Percentiles rank a stretch among this genome's conserved stretches.
These are phyloP conservation scores for Emergomyces africanus DNA, from an alignment of 2,329 filamentous ascomycete genomes.

Conservation along the genomic window DNA sequence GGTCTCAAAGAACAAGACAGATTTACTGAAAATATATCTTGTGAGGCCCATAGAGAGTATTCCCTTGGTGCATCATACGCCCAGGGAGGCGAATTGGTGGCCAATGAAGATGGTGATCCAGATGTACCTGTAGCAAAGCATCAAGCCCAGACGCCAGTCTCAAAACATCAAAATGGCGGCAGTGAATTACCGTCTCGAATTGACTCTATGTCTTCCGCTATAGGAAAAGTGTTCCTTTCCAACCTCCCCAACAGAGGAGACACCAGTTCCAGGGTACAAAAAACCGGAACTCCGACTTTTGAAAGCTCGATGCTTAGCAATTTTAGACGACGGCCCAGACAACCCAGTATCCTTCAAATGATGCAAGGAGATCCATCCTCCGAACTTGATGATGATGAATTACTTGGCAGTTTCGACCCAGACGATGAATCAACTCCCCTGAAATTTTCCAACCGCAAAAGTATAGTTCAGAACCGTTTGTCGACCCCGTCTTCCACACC, in stretches of 20 bases:
- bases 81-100: neutral
- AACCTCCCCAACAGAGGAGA: conserved; percentile 6
- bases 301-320: conserved; percentile 33
- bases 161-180: neutral
- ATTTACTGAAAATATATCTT: neutral
- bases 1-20: neutral
- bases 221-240: neutral
- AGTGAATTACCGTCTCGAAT: neutral
- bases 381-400: conserved; percentile 26
- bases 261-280: conserved; percentile 7
- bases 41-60: neutral
- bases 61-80: neutral
- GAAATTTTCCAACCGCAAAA: conserved; percentile 22
- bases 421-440: conserved; percentile 35
- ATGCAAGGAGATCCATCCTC: conserved; percentile 27
- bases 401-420: conserved; percentile 30
- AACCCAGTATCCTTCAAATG: conserved; percentile 34
- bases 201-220: neutral
- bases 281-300: conserved; percentile 26
- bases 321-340: conserved; percentile 31
- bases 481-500: conserved; percentile 16
- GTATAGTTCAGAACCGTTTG: conserved; percentile 14
- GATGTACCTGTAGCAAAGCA: neutral
- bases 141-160: neutral
- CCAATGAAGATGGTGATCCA: neutral